Evolutionary conservation across 169 alveolate genomes (phyloP).

Genomic region (Theileria sp.): DNA sequence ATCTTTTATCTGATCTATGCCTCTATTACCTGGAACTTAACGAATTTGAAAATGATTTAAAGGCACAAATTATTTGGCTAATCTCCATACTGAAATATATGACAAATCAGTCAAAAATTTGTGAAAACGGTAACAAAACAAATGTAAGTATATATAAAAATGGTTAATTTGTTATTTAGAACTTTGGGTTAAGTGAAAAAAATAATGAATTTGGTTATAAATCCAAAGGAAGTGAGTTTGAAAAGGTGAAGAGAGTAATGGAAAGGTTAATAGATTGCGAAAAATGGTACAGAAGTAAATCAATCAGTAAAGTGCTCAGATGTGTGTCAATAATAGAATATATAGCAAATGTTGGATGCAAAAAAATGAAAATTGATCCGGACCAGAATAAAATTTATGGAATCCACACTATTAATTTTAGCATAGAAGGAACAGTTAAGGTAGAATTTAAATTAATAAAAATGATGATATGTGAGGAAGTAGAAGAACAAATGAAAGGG

Average conservation of each 20-base stretch:
- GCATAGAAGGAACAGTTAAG: not conserved
- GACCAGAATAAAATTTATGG: not conserved
- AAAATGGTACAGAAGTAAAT: not conserved
- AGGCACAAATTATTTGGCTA: conserved; percentile 24
- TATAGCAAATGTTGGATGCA: not conserved
- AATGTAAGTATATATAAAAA: not conserved
- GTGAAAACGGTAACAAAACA: not conserved
- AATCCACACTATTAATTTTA: not conserved
- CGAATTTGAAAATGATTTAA: conserved; percentile 4
- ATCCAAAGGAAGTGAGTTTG: not conserved
- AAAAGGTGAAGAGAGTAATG: not conserved
- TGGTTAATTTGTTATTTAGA: not conserved
- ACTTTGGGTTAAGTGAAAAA: not conserved
- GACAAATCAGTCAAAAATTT: not conserved
- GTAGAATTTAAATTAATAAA: not conserved
- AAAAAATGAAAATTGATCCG: not conserved
- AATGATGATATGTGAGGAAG: not conserved
- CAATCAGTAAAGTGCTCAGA: not conserved
- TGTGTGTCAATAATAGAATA: not conserved
- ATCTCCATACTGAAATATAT: not conserved
- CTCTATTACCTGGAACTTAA: conserved; percentile 1
- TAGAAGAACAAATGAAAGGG: not conserved
- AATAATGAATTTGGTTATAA: not conserved
- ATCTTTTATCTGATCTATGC: conserved; percentile 1
- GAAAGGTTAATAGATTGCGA: not conserved